These are phyloP conservation scores for Monosporascus sp. DNA, from an alignment of 2,329 filamentous ascomycete species.

Conservation along the genomic window DNA sequence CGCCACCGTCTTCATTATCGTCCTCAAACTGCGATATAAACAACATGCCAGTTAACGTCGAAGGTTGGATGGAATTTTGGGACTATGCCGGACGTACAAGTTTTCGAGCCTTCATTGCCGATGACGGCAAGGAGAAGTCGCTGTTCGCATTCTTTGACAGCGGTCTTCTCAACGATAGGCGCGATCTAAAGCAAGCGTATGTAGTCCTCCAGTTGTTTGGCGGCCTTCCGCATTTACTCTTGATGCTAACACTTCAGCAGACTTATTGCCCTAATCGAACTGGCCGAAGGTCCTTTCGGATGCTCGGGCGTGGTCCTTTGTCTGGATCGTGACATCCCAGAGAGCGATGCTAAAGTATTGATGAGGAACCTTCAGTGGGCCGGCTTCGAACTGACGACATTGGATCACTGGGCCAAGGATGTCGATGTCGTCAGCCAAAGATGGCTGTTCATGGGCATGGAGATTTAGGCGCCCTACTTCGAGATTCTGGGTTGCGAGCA, in stretches of 20 bases:
- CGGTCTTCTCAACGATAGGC: constrained; percentile 51
- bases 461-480: constrained; percentile 47
- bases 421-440: constrained; percentile 64
- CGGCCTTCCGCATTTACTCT: constrained; percentile 3
- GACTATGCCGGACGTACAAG: constrained; percentile 80
- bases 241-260: constrained; percentile 40
- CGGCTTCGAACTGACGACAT: constrained; percentile 76
- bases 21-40: constrained; percentile 18
- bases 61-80: constrained; percentile 71
- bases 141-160: constrained; percentile 85
- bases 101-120: constrained; percentile 80
- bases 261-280: constrained; percentile 84
- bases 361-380: constrained; percentile 89
- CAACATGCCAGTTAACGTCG: constrained; percentile 32
- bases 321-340: constrained; percentile 65
- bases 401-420: constrained; percentile 67
- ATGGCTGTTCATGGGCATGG: constrained; percentile 88
- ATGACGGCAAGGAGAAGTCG: constrained; percentile 63
- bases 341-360: constrained; percentile 59
- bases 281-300: constrained; percentile 70
- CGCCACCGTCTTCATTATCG: constrained; percentile 27
- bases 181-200: constrained; percentile 84
- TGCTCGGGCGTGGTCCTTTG: constrained; percentile 77
- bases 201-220: constrained; percentile 27
- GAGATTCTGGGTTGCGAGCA: constrained; percentile 2